Evolutionary conservation across 2,329 filamentous ascomycete species (phyloP).

Genomic region (Emmonsiellopsis sp.): DNA sequence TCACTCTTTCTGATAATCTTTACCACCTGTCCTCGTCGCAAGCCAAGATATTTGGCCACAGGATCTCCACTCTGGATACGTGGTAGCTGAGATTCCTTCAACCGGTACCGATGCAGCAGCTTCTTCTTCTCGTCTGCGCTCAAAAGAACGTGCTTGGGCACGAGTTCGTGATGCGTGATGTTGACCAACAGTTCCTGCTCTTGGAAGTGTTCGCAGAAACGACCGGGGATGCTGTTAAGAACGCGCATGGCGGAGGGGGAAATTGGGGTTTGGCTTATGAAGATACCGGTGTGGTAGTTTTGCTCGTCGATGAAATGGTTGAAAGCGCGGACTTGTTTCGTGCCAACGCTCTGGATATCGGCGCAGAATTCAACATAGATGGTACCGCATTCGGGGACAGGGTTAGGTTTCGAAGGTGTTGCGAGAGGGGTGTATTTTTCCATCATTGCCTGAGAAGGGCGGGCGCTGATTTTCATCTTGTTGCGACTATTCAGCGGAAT

Average conservation of each 20-base stretch:
- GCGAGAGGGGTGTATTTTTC: slow-evolving; percentile 68
- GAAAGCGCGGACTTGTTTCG: slow-evolving; percentile 86
- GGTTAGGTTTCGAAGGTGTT: slow-evolving; percentile 60
- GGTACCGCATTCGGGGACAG: slow-evolving; percentile 63
- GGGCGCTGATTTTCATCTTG: slow-evolving; percentile 79
- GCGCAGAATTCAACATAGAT: slow-evolving; percentile 90
- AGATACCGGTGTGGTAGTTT: slow-evolving; percentile 81
- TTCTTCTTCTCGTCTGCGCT: slow-evolving; percentile 82
- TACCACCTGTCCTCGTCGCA: slow-evolving; percentile 87
- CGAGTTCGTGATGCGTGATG: slow-evolving; percentile 94
- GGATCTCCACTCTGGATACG: slow-evolving; percentile 87
- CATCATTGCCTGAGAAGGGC: slow-evolving; percentile 75
- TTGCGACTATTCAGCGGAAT: slow-evolving; percentile 50
- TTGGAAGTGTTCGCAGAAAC: slow-evolving; percentile 86
- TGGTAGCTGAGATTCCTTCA: slow-evolving; percentile 96
- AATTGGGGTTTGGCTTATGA: slow-evolving; percentile 73
- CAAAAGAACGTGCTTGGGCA: slow-evolving; percentile 84
- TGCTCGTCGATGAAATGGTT: slow-evolving; percentile 70
- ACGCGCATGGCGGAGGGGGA: slow-evolving; percentile 82
- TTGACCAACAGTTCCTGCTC: slow-evolving; percentile 96
- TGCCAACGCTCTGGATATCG: slow-evolving; percentile 64
- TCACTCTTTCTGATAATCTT: slow-evolving; percentile 96
- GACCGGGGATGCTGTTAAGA: slow-evolving; percentile 65
- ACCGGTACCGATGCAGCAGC: slow-evolving; percentile 75
- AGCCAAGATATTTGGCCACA: slow-evolving; percentile 80